Evolutionary conservation across 176 grass and related monocot species (phyloP).

Genomic region (Elaeis guineensis): DNA sequence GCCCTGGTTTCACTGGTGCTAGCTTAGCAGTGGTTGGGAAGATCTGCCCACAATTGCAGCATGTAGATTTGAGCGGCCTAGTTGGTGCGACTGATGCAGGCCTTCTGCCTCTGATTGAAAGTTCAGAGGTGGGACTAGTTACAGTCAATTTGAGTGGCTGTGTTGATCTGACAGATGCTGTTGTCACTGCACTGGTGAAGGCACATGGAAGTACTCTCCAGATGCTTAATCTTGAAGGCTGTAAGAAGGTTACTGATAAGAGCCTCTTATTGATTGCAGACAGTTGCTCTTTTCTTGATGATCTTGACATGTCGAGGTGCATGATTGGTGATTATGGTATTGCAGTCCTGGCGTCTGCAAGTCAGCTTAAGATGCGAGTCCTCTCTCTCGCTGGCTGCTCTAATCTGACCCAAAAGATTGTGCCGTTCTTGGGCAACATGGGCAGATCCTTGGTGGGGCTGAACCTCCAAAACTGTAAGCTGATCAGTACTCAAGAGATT

Average conservation of each 20-base stretch:
- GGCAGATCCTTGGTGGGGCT: conserved; percentile 57
- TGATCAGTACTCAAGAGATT: conserved; percentile 55
- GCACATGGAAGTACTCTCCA: conserved; percentile 56
- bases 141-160: conserved; percentile 75
- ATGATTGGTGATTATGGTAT: conserved; percentile 75
- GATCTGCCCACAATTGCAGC: conserved; percentile 83
- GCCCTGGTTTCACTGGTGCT: conserved; percentile 66
- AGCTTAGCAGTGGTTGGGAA: conserved; percentile 67
- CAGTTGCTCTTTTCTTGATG: conserved; percentile 48
- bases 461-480: conserved; percentile 81
- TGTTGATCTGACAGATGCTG: conserved; percentile 57
- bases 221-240: conserved; percentile 73
- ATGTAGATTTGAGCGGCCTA: conserved; percentile 65
- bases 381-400: conserved; percentile 75
- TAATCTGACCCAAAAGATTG: conserved; percentile 71
- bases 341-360: conserved; percentile 53
- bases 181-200: conserved; percentile 51
- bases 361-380: conserved; percentile 54
- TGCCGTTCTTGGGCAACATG: conserved; percentile 77
- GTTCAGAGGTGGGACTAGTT: conserved; percentile 43
- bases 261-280: conserved; percentile 62
- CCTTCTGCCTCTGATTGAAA: conserved; percentile 66
- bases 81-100: conserved; percentile 53
- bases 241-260: conserved; percentile 75
- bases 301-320: conserved; percentile 81